These are phyloP conservation scores for Cryptococcus depauperatus DNA, from an alignment of 1,284 basidiomycete genomes.

Conservation along the genomic window DNA sequence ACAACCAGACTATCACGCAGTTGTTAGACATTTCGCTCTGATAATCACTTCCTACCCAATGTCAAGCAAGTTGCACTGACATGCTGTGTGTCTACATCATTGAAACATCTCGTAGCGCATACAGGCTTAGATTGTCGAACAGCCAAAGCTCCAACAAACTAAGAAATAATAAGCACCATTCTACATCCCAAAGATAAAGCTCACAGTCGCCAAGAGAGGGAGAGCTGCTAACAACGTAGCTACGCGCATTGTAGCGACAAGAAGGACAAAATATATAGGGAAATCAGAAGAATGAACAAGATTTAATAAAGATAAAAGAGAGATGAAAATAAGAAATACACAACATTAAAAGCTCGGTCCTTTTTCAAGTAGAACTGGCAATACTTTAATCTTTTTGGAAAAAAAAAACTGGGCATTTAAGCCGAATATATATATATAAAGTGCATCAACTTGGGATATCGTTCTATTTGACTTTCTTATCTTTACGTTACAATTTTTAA, in stretches of 20 bases:
- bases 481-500: too few species aligned
- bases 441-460: too few species aligned
- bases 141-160: too few species aligned
- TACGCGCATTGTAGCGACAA: constrained; percentile 12
- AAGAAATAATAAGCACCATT: too few species aligned
- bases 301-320: not conserved
- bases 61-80: constrained; percentile 6
- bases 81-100: constrained; percentile 7
- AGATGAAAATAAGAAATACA: too few species aligned
- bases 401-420: too few species aligned
- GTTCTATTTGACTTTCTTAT: too few species aligned
- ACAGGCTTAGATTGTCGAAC: constrained; percentile 8
- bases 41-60: not conserved
- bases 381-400: too few species aligned
- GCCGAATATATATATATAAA: too few species aligned
- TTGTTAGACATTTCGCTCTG: not conserved
- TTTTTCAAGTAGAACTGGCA: too few species aligned
- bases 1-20: constrained; percentile 6
- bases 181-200: not conserved
- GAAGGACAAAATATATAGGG: not conserved
- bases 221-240: constrained; percentile 9
- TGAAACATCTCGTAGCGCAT: constrained; percentile 14
- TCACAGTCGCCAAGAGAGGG: constrained; percentile 4
- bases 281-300: not conserved
- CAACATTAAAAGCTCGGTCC: too few species aligned